Percentiles rank a stretch among this genome's conserved stretches.
These are phyloP conservation scores for Thielaviopsis euricoi DNA, from an alignment of 2,329 filamentous ascomycete genomes.

Conservation along the genomic window DNA sequence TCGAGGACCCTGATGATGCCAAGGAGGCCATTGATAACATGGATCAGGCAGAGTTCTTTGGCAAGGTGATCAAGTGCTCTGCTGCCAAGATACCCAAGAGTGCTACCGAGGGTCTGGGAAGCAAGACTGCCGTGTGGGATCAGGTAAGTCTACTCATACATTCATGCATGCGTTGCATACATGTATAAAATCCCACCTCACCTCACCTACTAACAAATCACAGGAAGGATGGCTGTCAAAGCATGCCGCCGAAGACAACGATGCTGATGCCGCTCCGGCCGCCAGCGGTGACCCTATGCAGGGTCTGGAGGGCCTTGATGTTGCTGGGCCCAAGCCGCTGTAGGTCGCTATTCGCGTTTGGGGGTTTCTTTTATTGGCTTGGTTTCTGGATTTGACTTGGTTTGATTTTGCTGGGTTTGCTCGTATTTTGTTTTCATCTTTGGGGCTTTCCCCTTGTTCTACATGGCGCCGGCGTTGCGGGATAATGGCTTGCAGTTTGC, in stretches of 20 bases:
- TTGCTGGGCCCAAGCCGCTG: conserved; percentile 74
- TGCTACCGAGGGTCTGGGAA: conserved; percentile 70
- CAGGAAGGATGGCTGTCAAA: conserved; percentile 90
- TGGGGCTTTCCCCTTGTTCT: conserved; percentile 12
- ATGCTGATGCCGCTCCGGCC: conserved; percentile 36
- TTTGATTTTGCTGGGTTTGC: not conserved
- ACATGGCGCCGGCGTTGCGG: conserved; percentile 24
- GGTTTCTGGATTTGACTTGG: not conserved
- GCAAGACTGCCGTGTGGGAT: conserved; percentile 91
- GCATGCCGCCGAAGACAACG: conserved; percentile 71
- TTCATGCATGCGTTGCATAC: not conserved
- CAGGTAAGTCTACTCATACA: conserved; percentile 45
- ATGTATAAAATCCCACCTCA: no score
- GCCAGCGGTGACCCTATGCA: conserved; percentile 78
- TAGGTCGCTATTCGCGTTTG: conserved; percentile 23
- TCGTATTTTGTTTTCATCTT: conserved; percentile 1
- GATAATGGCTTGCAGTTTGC: conserved; percentile 15
- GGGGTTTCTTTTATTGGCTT: conserved; percentile 13
- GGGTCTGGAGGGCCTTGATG: conserved; percentile 79
- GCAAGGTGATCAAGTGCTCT: conserved; percentile 79
- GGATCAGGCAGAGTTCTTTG: conserved; percentile 92
- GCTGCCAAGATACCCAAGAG: conserved; percentile 86
- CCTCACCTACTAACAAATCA: conserved; percentile 7
- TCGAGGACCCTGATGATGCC: conserved; percentile 69
- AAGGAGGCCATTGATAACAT: conserved; percentile 97